Percentiles rank a stretch among this genome's conserved stretches.
Evolutionary conservation across 2,329 filamentous ascomycete genomes (phyloP).

Genomic region (Neurospora sp.): DNA sequence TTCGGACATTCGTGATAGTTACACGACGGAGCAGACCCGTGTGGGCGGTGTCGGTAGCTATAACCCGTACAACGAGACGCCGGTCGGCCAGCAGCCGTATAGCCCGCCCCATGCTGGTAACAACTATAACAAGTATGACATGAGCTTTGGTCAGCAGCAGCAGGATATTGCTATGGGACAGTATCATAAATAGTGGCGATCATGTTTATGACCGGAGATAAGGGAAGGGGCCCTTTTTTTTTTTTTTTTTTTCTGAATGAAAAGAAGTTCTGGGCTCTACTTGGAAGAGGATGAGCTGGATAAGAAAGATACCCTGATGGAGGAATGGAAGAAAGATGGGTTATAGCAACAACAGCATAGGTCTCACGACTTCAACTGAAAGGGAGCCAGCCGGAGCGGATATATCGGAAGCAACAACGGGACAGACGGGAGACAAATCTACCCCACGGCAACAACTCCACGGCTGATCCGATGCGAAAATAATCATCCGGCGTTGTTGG

Average conservation of each 20-base stretch:
- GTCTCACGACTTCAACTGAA: background rate
- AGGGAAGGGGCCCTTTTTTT: background rate
- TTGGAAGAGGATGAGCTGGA: background rate
- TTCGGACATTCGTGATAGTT: conserved; percentile 12
- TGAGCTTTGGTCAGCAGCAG: background rate
- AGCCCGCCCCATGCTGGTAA: background rate
- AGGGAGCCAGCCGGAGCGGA: background rate
- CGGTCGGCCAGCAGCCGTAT: background rate
- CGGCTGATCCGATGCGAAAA: background rate
- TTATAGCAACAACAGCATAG: background rate
- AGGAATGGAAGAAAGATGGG: background rate
- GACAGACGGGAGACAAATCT: background rate
- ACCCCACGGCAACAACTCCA: background rate
- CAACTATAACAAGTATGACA: background rate
- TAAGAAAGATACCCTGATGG: background rate
- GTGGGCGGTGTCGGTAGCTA: conserved; percentile 3
- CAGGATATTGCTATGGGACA: background rate
- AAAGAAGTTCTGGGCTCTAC: background rate
- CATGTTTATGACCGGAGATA: background rate
- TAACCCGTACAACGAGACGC: background rate
- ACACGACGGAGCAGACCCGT: conserved; percentile 15
- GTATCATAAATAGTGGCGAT: background rate
- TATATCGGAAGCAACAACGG: background rate
- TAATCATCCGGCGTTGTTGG: background rate
- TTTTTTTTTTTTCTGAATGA: background rate